These are phyloP conservation scores for Claviceps sp. DNA, from an alignment of 2,329 filamentous ascomycete species.

Conservation along the genomic window DNA sequence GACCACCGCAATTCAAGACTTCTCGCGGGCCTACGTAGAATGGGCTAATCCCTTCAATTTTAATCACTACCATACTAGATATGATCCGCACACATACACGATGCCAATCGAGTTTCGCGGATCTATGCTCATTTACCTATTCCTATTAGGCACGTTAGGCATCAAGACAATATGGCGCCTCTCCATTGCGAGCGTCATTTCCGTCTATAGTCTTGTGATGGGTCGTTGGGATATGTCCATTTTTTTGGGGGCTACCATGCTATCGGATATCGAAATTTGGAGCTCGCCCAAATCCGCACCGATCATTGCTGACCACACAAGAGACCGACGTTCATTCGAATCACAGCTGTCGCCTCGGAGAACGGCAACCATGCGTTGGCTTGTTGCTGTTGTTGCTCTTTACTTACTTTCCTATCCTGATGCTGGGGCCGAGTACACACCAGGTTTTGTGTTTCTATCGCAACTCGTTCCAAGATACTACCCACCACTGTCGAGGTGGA, in stretches of 20 bases:
- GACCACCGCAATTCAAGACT: constrained; percentile 24
- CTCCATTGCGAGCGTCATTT: constrained; percentile 15
- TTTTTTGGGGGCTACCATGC: constrained; percentile 23
- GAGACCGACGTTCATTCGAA: neutral
- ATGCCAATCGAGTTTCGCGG: constrained; percentile 29
- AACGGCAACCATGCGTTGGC: constrained; percentile 13
- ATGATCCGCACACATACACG: constrained; percentile 28
- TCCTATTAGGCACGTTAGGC: constrained; percentile 24
- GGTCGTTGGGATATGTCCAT: constrained; percentile 28
- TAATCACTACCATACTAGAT: constrained; percentile 24
- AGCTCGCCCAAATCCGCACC: neutral
- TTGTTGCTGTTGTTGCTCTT: constrained; percentile 18
- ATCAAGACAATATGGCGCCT: constrained; percentile 22
- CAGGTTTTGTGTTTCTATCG: constrained; percentile 22
- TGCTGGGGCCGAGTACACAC: constrained; percentile 23
- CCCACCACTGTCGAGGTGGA: constrained; percentile 22
- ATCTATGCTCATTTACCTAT: constrained; percentile 27
- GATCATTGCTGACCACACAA: neutral
- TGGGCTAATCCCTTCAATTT: constrained; percentile 30
- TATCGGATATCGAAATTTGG: constrained; percentile 24
- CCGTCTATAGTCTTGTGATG: constrained; percentile 20
- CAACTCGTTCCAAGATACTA: constrained; percentile 23
- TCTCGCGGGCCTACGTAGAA: constrained; percentile 22
- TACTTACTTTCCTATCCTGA: constrained; percentile 28
- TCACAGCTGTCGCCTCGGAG: neutral